Percentiles rank a stretch among this genome's conserved stretches.
Evolutionary conservation across 768 basidiomycete genomes (phyloP).

Genomic region (Agaricus subrufescens): DNA sequence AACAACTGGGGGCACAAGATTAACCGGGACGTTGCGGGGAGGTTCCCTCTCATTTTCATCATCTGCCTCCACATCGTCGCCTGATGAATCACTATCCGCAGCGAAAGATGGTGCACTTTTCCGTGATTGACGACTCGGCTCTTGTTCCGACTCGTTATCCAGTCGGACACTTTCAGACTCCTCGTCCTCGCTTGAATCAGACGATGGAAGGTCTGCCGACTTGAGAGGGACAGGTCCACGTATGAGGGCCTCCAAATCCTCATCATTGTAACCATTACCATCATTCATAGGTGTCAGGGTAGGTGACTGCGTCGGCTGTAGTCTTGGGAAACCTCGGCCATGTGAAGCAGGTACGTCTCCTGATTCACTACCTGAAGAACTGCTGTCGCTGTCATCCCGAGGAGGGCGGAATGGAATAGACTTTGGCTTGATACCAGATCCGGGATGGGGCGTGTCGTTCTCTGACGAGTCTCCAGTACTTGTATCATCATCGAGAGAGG

Average conservation of each 20-base stretch:
- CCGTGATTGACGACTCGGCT: conserved; percentile 13
- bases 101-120: not conserved
- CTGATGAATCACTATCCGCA: conserved; percentile 21
- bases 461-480: not conserved
- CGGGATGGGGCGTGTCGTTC: not conserved
- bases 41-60: conserved; percentile 17
- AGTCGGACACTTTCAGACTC: conserved; percentile 31
- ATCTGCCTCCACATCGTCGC: conserved; percentile 33
- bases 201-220: conserved; percentile 31
- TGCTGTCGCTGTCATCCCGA: not conserved
- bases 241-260: conserved; percentile 32
- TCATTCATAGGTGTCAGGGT: conserved; percentile 2
- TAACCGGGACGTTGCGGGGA: not conserved
- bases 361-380: not conserved
- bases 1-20: not conserved
- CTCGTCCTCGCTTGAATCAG: conserved; percentile 38
- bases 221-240: conserved; percentile 29
- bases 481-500: not conserved
- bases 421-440: not conserved
- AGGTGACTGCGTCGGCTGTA: not conserved
- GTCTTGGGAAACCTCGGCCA: no score
- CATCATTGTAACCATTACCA: conserved; percentile 20
- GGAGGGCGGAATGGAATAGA: not conserved
- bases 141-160: conserved; percentile 26
- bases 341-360: not conserved